Evolutionary conservation across 148 eudicot genomes (phyloP).

Genomic region (Diospyros kaki): DNA sequence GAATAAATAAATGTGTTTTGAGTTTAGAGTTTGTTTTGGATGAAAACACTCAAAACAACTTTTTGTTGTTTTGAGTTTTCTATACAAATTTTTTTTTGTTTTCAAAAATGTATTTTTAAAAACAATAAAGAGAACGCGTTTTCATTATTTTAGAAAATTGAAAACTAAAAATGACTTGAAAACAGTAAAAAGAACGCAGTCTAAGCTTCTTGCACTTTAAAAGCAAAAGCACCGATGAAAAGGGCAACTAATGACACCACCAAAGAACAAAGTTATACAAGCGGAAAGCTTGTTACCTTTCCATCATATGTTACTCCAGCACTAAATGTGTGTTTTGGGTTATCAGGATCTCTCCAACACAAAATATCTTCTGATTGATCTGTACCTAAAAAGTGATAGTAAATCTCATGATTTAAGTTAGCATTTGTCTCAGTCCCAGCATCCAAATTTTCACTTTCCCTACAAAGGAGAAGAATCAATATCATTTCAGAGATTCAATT

Average conservation of each 20-base stretch:
- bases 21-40: too few relatives aligned
- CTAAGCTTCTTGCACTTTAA: not conserved
- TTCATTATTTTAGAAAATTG: too few relatives aligned
- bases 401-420: slow-evolving; percentile 66
- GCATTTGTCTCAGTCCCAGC: slow-evolving; percentile 75
- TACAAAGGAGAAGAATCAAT: slow-evolving; percentile 25
- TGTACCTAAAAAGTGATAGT: slow-evolving; percentile 80
- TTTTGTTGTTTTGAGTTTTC: too few relatives aligned
- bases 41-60: too few relatives aligned
- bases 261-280: not conserved
- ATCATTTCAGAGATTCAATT: not conserved
- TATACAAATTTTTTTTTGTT: too few relatives aligned
- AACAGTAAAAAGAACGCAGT: too few relatives aligned
- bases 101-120: too few relatives aligned
- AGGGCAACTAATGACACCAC: not conserved
- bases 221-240: not conserved
- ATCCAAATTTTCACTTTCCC: slow-evolving; percentile 58
- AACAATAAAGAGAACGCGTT: too few relatives aligned
- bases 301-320: slow-evolving; percentile 81
- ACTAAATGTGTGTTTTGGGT: slow-evolving; percentile 49
- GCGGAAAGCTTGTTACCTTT: slow-evolving; percentile 41
- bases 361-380: slow-evolving; percentile 84
- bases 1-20: too few relatives aligned
- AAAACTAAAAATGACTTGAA: too few relatives aligned
- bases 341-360: slow-evolving; percentile 73